Evolutionary conservation across 352 stramenopile genomes (phyloP), one percentile per base, ranked within the genome.

Genomic region (Phytophthora uliginosa): DNA sequence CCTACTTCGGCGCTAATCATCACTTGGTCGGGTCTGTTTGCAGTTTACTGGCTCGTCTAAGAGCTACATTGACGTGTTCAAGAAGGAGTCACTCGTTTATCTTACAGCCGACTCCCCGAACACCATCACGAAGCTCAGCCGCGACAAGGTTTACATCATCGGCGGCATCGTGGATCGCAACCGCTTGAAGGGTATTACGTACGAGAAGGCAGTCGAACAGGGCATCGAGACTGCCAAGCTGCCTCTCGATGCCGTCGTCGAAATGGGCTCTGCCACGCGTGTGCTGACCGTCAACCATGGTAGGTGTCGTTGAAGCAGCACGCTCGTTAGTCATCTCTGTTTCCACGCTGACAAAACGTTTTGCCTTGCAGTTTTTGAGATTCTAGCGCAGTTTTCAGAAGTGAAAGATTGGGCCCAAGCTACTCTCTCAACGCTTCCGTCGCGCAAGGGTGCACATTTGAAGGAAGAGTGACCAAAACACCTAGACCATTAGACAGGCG

Each of bases 111-210:
- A 99, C 78, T 98, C 95, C 9, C 84, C 95, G 12, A 97, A 98
- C 73, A 96, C 87, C 26, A 87, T 99, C 66, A 91, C 89, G 18
- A 80, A 90, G 34, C 77, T 99, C 22, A 86, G 96, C 59, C 81
- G 88, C 38, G 84, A 94, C 70, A 97, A 98, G 71, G 89, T 98
- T 28, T 99, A 99, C 78, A 95, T 99, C 50, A 99, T 99, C 74
- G 97, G 97, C 18, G 97, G 97, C 22, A 99, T 99, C 76, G 97
- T 99, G 26, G 97, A 99, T 83, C 86, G 97, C 58, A 99, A 99
- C 77, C 90, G 97, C n/a, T 85, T 98, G n/a, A 99, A 98, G 73
- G 83, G 89, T 10, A 88, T 90, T 20, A 97, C 97, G 13, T 97
- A 98, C 63, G 77, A 98, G 56, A 97, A 98, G 71, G 97, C 97